Evolutionary conservation across 768 basidiomycete species (phyloP).

Genomic region (Terana coerulea): DNA sequence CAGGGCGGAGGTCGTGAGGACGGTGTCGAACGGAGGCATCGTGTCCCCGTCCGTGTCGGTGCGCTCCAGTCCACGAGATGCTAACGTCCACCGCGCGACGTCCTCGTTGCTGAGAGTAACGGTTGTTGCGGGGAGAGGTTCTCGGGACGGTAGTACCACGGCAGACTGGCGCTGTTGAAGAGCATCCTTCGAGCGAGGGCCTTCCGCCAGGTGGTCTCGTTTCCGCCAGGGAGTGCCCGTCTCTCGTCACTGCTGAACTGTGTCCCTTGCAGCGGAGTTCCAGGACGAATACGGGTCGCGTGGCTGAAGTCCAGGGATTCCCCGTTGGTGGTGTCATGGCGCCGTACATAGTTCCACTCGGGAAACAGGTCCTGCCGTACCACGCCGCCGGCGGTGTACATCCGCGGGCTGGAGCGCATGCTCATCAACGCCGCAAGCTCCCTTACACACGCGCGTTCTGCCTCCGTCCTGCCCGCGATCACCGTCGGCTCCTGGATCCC

Average conservation of each 20-base stretch:
- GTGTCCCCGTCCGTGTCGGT: not conserved
- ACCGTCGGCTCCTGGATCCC: not conserved
- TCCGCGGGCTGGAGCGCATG: not conserved
- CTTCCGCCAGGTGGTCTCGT: no score
- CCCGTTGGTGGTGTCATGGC: not conserved
- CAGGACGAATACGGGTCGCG: not conserved
- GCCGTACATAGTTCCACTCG: no score
- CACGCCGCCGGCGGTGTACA: not conserved
- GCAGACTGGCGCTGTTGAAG: no score
- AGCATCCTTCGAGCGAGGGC: no score
- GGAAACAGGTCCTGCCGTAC: not conserved
- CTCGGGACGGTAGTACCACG: no score
- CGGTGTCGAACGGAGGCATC: not conserved
- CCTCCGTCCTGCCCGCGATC: not conserved
- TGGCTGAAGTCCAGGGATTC: not conserved
- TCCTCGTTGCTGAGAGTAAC: no score
- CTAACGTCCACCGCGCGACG: not conserved
- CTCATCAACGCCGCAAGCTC: not conserved
- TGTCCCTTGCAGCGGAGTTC: no score
- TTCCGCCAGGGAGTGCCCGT: no score
- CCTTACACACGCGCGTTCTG: no score
- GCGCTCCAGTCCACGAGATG: not conserved
- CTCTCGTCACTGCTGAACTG: no score
- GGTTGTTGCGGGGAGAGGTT: no score
- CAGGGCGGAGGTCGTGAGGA: not conserved